phyloP scores from a whole-genome alignment of 1,284 basidiomycete species.

The Irpex sp. region DNA sequence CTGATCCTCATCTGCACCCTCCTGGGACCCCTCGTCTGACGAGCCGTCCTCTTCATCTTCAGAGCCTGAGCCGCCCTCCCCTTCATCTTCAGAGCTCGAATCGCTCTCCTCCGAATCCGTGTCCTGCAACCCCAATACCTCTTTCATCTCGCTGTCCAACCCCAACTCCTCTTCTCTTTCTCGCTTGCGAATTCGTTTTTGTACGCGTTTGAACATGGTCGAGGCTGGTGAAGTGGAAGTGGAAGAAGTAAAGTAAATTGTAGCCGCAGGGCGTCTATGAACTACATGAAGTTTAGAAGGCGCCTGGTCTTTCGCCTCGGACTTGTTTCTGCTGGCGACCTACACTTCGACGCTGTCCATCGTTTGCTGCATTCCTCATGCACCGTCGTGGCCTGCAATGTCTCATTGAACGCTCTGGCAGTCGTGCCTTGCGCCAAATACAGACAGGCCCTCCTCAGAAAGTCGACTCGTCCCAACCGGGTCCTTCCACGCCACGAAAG shows the following conservation, averaged over 20 bases:
- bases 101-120: conserved; percentile 69
- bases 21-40: conserved; percentile 24
- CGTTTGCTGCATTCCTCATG: background rate
- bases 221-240: background rate
- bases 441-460: background rate
- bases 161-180: conserved; percentile 68
- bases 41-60: conserved; percentile 16
- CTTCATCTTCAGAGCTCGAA: conserved; percentile 23
- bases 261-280: background rate
- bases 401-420: background rate
- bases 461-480: background rate
- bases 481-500: background rate
- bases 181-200: conserved; percentile 59
- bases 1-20: conserved; percentile 26
- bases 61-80: conserved; percentile 46
- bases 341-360: background rate
- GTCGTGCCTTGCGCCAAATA: background rate
- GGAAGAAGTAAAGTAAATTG: background rate
- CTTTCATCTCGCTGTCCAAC: conserved; percentile 64
- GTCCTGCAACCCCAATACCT: conserved; percentile 65
- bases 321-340: background rate
- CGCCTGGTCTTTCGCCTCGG: background rate
- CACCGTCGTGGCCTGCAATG: conserved; percentile 10
- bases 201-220: conserved; percentile 78
- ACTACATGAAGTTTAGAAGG: background rate